A percentile compares a stretch with the other conserved stretches of the same genome.
Conservation (phyloP, 805 yeast species). For the Ogataea degrootiae region DNA sequence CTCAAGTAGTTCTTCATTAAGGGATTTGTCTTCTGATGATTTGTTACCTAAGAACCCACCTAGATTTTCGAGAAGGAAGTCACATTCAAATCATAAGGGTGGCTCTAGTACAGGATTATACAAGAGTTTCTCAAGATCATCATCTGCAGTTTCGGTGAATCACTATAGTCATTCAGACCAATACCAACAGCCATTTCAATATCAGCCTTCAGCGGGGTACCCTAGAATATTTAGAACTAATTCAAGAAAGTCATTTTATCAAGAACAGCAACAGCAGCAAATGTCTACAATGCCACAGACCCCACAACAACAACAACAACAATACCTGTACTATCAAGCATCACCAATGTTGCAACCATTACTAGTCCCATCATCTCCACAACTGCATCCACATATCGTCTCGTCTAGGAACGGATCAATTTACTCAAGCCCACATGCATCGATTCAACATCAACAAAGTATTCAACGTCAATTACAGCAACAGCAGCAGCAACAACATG, state of each 20-base stretch:
- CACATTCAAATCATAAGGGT: neutral
- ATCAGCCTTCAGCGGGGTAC: neutral
- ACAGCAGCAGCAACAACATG: constrained; percentile 1
- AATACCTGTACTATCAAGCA: neutral
- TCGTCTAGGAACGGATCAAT: neutral
- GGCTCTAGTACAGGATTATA: constrained; percentile 1
- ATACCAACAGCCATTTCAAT: neutral
- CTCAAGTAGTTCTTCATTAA: too few relatives aligned
- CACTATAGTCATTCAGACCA: constrained; percentile 4
- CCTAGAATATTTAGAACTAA: neutral
- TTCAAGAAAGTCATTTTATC: neutral
- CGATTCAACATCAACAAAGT: neutral
- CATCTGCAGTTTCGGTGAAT: constrained; percentile 12
- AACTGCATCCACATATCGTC: neutral
- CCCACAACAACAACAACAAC: neutral
- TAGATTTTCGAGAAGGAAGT: neutral
- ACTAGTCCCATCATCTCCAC: neutral
- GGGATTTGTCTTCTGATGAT: too few relatives aligned
- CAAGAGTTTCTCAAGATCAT: constrained; percentile 12
- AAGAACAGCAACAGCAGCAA: neutral
- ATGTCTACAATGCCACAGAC: neutral
- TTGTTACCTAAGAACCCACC: neutral
- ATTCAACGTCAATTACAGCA: neutral
- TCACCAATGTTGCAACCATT: neutral
- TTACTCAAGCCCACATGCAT: neutral